Evolutionary conservation across 352 stramenopile species (phyloP), one percentile per base, ranked within the genome.

Genomic region (Blastocystis sp.): DNA sequence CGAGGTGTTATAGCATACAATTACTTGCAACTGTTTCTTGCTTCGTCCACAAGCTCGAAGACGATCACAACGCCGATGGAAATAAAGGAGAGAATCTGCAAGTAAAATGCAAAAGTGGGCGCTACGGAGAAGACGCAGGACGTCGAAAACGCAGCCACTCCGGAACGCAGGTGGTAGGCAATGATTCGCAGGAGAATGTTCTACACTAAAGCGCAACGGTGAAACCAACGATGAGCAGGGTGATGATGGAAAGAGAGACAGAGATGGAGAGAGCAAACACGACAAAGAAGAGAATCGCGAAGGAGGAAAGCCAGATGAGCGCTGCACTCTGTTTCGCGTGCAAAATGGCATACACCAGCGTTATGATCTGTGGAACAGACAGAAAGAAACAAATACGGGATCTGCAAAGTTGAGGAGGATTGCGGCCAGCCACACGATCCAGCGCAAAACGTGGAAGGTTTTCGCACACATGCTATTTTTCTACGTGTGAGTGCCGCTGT

Each of bases 1-100:
- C 45, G 28, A 19, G 3, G 48, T 84, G 11, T 10, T 84, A 54
- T 84, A 84, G n/a, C 14, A 59, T 69, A 59, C 14, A 54, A 52
- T 74, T 84, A 84, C 61, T 69, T 84, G 61, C 74, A 84, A 69
- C 74, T 84, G 57, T 84, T 84, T 69, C 74, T 48, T 64, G 74
- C 60, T 64, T 84, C 74, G 17, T 70, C 74, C 4, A 84, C 48
- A 52, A 84, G 17, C 48, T 84, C 74, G 48, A 68, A 59, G 17
- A 84, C n/a, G 1, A 84, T 7, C 24, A 70, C 74, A 3, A 24
- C 74, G 19, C 48, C 57, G 38, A 84, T 10, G 10, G 57, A 69
- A 42, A 54, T 69, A 69, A 84, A 84, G 7, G 74, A 84, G 66
- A 70, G 3, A 48, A 74, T 9, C 64, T 74, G 45, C 17, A 2